These are phyloP conservation scores for Tripterygium wilfordii DNA, from an alignment of 177 flowering plant species.

Conservation along the genomic window DNA sequence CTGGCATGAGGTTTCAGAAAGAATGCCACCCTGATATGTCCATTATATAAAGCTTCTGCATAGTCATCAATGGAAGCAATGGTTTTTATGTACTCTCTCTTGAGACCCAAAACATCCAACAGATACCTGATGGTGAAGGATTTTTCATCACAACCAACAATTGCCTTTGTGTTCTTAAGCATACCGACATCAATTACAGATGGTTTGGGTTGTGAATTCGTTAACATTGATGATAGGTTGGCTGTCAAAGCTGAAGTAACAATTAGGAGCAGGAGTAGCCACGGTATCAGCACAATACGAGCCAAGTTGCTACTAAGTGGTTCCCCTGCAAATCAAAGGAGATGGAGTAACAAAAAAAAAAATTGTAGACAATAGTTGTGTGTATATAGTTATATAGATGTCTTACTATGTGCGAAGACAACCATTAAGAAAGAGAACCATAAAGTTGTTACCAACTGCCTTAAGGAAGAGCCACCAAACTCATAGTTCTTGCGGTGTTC, in stretches of 20 bases:
- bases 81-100: constrained; percentile 14
- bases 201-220: constrained; percentile 13
- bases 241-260: constrained; percentile 20
- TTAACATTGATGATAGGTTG: constrained; percentile 16
- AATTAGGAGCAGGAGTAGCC: constrained; percentile 17
- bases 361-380: background rate
- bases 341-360: background rate
- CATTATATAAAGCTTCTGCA: constrained; percentile 9
- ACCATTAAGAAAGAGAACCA: constrained; percentile 22
- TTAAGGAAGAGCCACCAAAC: constrained; percentile 7
- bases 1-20: constrained; percentile 15
- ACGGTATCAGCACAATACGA: constrained; percentile 16
- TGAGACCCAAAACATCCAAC: constrained; percentile 10
- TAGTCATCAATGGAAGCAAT: constrained; percentile 16
- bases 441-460: constrained; percentile 16
- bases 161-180: constrained; percentile 15
- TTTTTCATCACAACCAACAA: constrained; percentile 23
- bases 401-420: constrained; percentile 27
- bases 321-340: constrained; percentile 9
- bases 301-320: constrained; percentile 13
- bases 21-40: constrained; percentile 8
- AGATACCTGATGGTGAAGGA: constrained; percentile 14
- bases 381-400: background rate
- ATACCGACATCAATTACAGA: constrained; percentile 9
- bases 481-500: constrained; percentile 15